Conservation (phyloP, 148 eudicot species). For the Arctostaphylos glauca region DNA sequence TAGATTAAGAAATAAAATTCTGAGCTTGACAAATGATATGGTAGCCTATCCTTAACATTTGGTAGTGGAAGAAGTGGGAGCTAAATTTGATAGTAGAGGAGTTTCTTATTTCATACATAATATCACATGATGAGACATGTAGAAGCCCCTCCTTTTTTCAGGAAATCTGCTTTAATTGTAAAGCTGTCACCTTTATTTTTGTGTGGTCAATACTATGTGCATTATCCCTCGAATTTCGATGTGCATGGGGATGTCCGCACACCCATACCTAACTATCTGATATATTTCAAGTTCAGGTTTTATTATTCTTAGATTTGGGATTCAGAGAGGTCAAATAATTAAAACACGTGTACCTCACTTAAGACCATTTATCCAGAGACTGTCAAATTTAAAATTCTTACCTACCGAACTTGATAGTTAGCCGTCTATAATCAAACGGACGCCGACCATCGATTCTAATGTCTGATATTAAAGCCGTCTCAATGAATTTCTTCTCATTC, state of each 20-base stretch:
- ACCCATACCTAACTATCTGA: neutral
- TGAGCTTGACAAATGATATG: too few relatives aligned
- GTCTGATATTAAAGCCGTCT: conserved; percentile 65
- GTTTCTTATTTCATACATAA: neutral
- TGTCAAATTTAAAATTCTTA: conserved; percentile 28
- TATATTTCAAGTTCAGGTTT: neutral
- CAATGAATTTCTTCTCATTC: conserved; percentile 84
- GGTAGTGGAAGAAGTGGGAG: neutral
- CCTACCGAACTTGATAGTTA: conserved; percentile 78
- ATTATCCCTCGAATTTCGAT: neutral
- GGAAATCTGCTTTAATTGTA: neutral
- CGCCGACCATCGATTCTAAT: conserved; percentile 83
- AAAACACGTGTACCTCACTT: neutral
- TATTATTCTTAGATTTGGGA: neutral
- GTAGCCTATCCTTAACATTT: neutral
- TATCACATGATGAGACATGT: neutral
- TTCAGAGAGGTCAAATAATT: neutral
- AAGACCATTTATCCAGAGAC: neutral
- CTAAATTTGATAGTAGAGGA: neutral
- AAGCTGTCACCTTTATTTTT: neutral
- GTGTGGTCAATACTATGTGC: neutral
- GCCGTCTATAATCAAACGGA: conserved; percentile 71
- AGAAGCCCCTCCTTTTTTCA: too few relatives aligned
- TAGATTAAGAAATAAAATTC: too few relatives aligned
- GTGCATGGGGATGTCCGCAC: neutral